Base-by-base conservation (phyloP, 2,329 filamentous ascomycete genomes). In the Pseudogymnoascus sp. region DNA sequence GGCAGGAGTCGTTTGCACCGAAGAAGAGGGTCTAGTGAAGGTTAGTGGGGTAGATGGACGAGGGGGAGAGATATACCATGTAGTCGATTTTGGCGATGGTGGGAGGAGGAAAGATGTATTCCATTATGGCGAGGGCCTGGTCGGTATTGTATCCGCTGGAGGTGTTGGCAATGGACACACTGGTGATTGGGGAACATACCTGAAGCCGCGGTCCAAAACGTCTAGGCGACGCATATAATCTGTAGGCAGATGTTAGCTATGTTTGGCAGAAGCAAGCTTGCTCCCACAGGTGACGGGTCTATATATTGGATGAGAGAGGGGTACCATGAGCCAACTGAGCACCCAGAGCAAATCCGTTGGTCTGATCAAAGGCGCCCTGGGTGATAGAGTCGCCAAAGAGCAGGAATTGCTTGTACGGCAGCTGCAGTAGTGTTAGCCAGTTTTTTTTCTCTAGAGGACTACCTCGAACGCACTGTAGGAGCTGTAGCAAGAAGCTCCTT, bases 381-480 rank as follows among this genome's bases (percentile, higher is more conserved):
- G 93, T 87, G 64, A 97, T 87, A 35, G 90, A 96, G 76, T 97
- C 94, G 61, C 93, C 93, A 65, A 97, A 89, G 21, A 97, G 84
- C 64, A 97, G 79, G 68, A 92, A 79, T 70, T 92, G 89, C 47
- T 33, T 33, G 17, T 54, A 54, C n/a, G 47, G 47, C 9, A 54
- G 26, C 47, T 54, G 13, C 4, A 21, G 33, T 17, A 33, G 17
- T 21, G 17, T 54, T 33, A 54, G 47, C 17, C 17, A 17, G 17
- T 17, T 17, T 17, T 17, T 17, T 17, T 17, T 17, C 17, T 17
- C 17, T 17, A 11, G 26, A 11, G 2, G 11, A 5, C n/a, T 1
- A 1, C n/a, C 21, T 17, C 9, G 8, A 17, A 54, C 44, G 26
- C n/a, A 54, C 47, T 7, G 47, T 54, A 11, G 47, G 47, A 54